Percentiles rank a stretch among this genome's conserved stretches.
phyloP scores from a whole-genome alignment of 768 basidiomycete species.

The Chiua virens region DNA sequence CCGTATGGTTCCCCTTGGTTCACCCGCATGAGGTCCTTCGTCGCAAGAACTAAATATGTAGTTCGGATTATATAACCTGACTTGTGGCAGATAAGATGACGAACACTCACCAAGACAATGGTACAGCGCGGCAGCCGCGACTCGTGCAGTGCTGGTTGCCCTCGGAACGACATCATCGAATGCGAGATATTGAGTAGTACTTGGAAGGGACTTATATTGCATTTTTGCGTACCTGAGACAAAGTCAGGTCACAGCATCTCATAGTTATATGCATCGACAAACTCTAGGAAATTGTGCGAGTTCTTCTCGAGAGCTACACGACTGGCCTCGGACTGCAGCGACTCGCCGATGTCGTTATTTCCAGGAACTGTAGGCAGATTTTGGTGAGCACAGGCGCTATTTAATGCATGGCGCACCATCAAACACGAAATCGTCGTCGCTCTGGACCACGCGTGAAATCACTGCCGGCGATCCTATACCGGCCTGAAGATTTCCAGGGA shows the following conservation, averaged over 20 bases:
- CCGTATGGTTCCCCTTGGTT: conserved; percentile 64
- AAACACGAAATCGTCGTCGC: conserved; percentile 65
- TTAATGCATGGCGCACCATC: conserved; percentile 45
- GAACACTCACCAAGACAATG: conserved; percentile 70
- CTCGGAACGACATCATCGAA: conserved; percentile 71
- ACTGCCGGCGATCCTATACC: conserved; percentile 51
- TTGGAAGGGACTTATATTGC: conserved; percentile 63
- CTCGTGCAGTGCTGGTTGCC: conserved; percentile 66
- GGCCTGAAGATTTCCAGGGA: conserved; percentile 42
- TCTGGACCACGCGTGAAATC: conserved; percentile 38
- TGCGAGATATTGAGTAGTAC: conserved; percentile 41
- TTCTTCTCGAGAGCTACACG: conserved; percentile 67
- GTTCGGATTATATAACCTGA: background rate
- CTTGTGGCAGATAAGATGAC: background rate
- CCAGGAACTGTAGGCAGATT: conserved; percentile 26
- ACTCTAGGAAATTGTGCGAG: conserved; percentile 82
- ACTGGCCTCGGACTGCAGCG: conserved; percentile 57
- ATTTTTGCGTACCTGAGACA: conserved; percentile 69
- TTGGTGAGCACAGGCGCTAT: conserved; percentile 9
- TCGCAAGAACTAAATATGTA: conserved; percentile 59
- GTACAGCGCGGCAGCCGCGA: conserved; percentile 81
- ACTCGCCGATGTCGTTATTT: conserved; percentile 37
- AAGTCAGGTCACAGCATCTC: conserved; percentile 10
- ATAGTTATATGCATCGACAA: conserved; percentile 19
- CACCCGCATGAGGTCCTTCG: conserved; percentile 67